Evolutionary conservation across 257 asterid genomes (phyloP).

Genomic region (Gentiana straminea): DNA sequence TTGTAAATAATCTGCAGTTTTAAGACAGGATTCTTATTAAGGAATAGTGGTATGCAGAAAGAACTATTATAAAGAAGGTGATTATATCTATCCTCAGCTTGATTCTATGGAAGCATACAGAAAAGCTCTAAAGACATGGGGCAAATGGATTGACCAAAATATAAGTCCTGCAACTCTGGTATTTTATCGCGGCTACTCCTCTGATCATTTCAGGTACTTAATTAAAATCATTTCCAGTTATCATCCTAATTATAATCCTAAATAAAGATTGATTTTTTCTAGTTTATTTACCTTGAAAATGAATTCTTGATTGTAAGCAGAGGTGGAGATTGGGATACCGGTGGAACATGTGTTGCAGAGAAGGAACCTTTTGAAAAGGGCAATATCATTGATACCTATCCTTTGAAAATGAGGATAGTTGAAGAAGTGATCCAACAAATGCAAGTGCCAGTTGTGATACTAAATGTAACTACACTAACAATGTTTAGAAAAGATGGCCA

Average conservation of each 20-base stretch:
- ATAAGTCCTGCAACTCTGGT: conserved; percentile 36
- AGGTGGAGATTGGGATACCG: conserved; percentile 99
- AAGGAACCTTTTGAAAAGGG: conserved; percentile 62
- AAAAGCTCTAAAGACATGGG: conserved; percentile 88
- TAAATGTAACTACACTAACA: conserved; percentile 67
- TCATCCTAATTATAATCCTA: too few species aligned
- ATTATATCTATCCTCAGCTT: conserved; percentile 50
- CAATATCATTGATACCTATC: conserved; percentile 60
- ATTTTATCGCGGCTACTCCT: conserved; percentile 87
- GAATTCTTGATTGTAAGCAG: conserved; percentile 22
- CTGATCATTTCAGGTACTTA: conserved; percentile 89
- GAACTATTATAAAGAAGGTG: conserved; percentile 82
- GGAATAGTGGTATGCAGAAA: conserved; percentile 34
- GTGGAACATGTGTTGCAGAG: conserved; percentile 83
- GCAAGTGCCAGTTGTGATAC: conserved; percentile 41
- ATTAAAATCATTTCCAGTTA: too few species aligned
- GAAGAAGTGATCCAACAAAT: conserved; percentile 57
- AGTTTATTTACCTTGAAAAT: too few species aligned
- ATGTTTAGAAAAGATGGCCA: conserved; percentile 92
- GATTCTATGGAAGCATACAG: conserved; percentile 88
- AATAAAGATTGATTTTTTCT: too few species aligned
- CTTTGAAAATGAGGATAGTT: conserved; percentile 68
- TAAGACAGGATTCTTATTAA: too few species aligned
- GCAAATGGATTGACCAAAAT: conserved; percentile 60
- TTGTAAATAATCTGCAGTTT: too few species aligned